Base-by-base conservation (phyloP, 352 stramenopile genomes). In the Globisporangium uncinulatum region DNA sequence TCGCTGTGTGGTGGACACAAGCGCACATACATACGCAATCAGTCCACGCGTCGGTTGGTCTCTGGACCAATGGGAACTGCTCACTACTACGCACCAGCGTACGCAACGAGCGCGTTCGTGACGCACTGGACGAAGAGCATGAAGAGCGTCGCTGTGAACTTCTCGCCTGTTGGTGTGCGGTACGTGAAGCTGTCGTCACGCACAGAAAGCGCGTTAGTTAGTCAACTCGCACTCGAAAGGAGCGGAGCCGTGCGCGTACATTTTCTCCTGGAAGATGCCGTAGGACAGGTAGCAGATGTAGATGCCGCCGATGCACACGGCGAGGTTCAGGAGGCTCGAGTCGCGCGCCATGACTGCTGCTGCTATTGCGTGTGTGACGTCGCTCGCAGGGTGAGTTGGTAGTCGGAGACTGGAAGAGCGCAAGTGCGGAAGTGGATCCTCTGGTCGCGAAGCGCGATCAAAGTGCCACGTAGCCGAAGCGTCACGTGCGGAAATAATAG, bases 221-320 rank as follows among this genome's bases (percentile, higher is more conserved):
- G 6, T 39, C 2, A 13, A 6, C 21, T 49, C 11, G n/a, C 21
- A 45, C n/a, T n/a, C n/a, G n/a, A n/a, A n/a, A n/a, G n/a, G n/a
- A n/a, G n/a, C n/a, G n/a, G n/a, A 44, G 9, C 5, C 4, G 9
- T 8, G 39, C 1, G 58, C 74, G 59, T 76, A 96, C 80, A 97
- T 97, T 77, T 97, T 93, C 73, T 97, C 89, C 68, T 97, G 89
- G 62, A 96, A 96, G 65, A 97, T 94, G 55, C 89, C 89, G 66
- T 95, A 97, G 11, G 83, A 94, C 45, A 97, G 62, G 74, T 97
- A 97, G 72, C 87, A 97, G 20, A 70, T 78, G 76, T 97, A 97
- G 74, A 97, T 97, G 59, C 89, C 89, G 43, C 61, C 75, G 50
- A 96, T 90, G 64, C 83, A 94, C 29, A 97, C 61, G 24, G 82